Evolutionary conservation across 495 filamentous ascomycete genomes (phyloP).

Genomic region (Ramalina intermedia): DNA sequence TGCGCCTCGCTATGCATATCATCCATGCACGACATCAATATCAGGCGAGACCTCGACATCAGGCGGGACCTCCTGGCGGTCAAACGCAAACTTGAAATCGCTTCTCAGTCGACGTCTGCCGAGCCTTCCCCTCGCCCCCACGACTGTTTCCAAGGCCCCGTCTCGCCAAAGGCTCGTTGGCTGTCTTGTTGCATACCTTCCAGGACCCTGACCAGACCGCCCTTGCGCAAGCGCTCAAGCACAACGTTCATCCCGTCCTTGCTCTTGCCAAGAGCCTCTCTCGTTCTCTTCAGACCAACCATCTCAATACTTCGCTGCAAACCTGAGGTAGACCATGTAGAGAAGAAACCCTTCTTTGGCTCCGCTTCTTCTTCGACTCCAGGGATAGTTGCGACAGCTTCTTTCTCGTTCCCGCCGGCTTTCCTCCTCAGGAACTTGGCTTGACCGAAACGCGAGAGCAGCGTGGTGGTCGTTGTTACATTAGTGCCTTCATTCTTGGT

Average conservation of each 20-base stretch:
- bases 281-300: slow-evolving; percentile 70
- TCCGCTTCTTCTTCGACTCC: slow-evolving; percentile 43
- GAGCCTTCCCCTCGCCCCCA: slow-evolving; percentile 27
- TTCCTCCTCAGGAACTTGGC: slow-evolving; percentile 45
- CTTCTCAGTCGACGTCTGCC: not conserved
- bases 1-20: too few relatives aligned
- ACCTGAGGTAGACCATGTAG: slow-evolving; percentile 60
- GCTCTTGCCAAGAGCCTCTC: slow-evolving; percentile 70
- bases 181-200: slow-evolving; percentile 70
- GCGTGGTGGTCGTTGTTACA: slow-evolving; percentile 72
- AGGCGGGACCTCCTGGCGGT: too few relatives aligned
- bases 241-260: slow-evolving; percentile 94
- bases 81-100: too few relatives aligned
- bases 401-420: slow-evolving; percentile 11
- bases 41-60: too few relatives aligned
- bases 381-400: slow-evolving; percentile 11
- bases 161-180: slow-evolving; percentile 29
- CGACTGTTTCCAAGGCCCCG: slow-evolving; percentile 34
- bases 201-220: slow-evolving; percentile 71
- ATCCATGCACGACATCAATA: too few relatives aligned
- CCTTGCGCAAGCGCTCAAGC: slow-evolving; percentile 65
- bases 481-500: slow-evolving; percentile 50
- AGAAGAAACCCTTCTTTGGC: slow-evolving; percentile 48
- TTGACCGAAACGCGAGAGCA: slow-evolving; percentile 68
- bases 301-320: slow-evolving; percentile 83